Conservation (phyloP, 345 rosid species). For the Salix caprea region DNA sequence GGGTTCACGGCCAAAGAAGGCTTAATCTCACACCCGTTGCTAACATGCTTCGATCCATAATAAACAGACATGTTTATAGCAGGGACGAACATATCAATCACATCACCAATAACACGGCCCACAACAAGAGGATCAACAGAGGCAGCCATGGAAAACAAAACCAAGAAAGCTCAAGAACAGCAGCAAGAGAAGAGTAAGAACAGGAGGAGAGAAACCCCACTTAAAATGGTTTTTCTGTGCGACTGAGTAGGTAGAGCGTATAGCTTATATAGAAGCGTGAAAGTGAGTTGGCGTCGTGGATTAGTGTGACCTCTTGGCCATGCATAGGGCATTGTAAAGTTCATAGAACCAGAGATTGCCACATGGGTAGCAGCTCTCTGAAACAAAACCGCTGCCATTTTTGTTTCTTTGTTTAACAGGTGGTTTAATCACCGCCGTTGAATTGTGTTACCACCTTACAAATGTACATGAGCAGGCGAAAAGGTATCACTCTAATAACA, state of each 20-base stretch:
- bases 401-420: constrained; percentile 1
- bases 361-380: constrained; percentile 28
- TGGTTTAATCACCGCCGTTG: constrained; percentile 13
- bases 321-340: constrained; percentile 61
- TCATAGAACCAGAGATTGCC: constrained; percentile 30
- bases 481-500: too few species aligned
- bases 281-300: constrained; percentile 21
- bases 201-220: not conserved
- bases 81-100: constrained; percentile 79
- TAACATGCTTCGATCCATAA: constrained; percentile 69
- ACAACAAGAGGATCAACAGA: constrained; percentile 80
- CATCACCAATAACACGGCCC: constrained; percentile 84
- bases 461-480: not conserved
- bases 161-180: not conserved
- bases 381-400: constrained; percentile 16
- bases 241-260: not conserved
- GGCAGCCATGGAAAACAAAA: constrained; percentile 43
- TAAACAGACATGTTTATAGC: constrained; percentile 50
- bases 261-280: constrained; percentile 22
- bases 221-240: not conserved
- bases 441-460: not conserved
- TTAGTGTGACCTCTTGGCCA: constrained; percentile 45
- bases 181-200: not conserved
- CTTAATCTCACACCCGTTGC: constrained; percentile 78
- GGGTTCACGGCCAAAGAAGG: constrained; percentile 56